Evolutionary conservation across 2,329 filamentous ascomycete genomes (phyloP).

Genomic region (Alternaria alternata): DNA sequence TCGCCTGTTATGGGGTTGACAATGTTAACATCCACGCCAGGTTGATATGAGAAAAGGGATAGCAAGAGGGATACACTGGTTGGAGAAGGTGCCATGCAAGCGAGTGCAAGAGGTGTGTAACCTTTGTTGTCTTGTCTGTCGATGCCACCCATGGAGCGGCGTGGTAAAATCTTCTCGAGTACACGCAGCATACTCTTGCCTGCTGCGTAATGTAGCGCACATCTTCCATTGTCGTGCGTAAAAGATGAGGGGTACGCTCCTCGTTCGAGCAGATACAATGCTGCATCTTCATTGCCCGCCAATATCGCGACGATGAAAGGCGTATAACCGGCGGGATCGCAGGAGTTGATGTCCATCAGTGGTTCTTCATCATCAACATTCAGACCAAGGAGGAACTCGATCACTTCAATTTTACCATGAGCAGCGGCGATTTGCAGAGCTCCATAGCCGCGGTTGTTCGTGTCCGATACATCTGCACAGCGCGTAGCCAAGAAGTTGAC

Average conservation of each 20-base stretch:
- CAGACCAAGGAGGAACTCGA: slow-evolving; percentile 13
- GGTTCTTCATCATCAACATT: not conserved
- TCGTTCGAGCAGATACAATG: slow-evolving; percentile 19
- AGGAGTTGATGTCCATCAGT: slow-evolving; percentile 18
- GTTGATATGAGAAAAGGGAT: not conserved
- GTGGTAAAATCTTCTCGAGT: slow-evolving; percentile 5
- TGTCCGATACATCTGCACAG: slow-evolving; percentile 20
- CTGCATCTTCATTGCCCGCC: slow-evolving; percentile 15
- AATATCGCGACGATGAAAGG: slow-evolving; percentile 28
- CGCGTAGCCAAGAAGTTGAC: slow-evolving; percentile 13
- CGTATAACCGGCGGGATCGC: slow-evolving; percentile 19
- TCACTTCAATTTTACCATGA: slow-evolving; percentile 14
- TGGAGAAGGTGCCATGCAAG: slow-evolving; percentile 19
- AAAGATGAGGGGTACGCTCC: slow-evolving; percentile 17
- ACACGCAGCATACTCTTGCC: not conserved
- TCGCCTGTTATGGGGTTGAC: slow-evolving; percentile 13
- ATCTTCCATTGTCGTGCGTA: slow-evolving; percentile 9
- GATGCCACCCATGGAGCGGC: not conserved
- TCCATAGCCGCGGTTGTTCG: slow-evolving; percentile 15
- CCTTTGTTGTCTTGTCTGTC: slow-evolving; percentile 17
- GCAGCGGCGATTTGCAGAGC: slow-evolving; percentile 27
- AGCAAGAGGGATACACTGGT: slow-evolving; percentile 24
- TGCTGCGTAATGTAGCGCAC: slow-evolving; percentile 24
- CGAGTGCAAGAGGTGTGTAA: slow-evolving; percentile 19
- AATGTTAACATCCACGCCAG: slow-evolving; percentile 26